These are phyloP conservation scores for Penicillium subrubescens DNA, from an alignment of 495 filamentous ascomycete genomes.

Conservation along the genomic window DNA sequence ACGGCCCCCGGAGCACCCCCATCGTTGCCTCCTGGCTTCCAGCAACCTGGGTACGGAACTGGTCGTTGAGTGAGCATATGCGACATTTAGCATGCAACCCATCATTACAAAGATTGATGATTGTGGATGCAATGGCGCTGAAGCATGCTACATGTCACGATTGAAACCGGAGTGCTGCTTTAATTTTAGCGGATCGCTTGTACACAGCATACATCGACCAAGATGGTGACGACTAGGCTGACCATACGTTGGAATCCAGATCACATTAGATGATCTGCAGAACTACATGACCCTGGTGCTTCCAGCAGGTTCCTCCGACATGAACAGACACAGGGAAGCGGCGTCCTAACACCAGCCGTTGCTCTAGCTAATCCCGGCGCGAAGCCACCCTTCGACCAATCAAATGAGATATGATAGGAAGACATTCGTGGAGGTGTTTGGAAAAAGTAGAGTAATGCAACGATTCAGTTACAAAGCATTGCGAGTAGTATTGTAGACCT, in stretches of 20 bases:
- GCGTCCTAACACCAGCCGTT: not conserved
- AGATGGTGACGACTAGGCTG: not conserved
- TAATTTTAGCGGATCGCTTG: not conserved
- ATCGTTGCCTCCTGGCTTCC: constrained; percentile 53
- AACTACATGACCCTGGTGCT: not conserved
- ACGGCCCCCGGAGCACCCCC: constrained; percentile 40
- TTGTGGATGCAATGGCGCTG: not conserved
- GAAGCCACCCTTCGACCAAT: not conserved
- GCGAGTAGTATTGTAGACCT: not conserved
- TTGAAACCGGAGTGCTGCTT: not conserved
- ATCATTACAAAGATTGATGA: not conserved
- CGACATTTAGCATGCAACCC: not conserved
- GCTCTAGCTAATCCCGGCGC: not conserved
- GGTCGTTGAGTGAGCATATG: constrained; percentile 36
- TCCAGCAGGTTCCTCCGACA: not conserved
- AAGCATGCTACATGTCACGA: not conserved
- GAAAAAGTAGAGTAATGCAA: not conserved
- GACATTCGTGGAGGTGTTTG: not conserved
- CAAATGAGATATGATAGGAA: constrained; percentile 1
- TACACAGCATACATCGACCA: not conserved
- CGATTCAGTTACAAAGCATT: not conserved
- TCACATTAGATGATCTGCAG: not conserved
- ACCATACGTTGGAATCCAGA: not conserved
- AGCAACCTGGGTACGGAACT: constrained; percentile 49
- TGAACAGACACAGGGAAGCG: constrained; percentile 1